A percentile compares a stretch with the other conserved stretches of the same genome.
These are phyloP conservation scores for Candida frijolesensis DNA, from an alignment of 1,139 yeast genomes.

Conservation along the genomic window DNA sequence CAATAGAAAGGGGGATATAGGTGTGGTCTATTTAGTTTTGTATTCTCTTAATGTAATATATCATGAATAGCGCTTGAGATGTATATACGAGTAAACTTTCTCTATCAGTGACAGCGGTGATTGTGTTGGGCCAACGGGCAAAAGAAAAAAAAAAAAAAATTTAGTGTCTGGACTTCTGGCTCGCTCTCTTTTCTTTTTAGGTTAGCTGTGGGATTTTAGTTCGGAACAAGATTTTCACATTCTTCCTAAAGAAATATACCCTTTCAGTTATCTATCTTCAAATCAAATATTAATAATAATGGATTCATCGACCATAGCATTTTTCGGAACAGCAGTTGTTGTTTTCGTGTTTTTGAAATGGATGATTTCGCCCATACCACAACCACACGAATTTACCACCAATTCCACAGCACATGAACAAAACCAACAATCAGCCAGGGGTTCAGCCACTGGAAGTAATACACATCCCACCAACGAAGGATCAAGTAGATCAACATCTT, in stretches of 20 bases:
- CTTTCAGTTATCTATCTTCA: neutral
- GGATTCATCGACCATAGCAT: constrained; percentile 57
- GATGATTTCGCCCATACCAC: constrained; percentile 59
- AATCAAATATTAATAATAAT: constrained; percentile 24
- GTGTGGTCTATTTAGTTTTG: neutral
- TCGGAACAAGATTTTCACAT: no score
- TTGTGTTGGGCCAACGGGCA: neutral
- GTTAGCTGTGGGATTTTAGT: neutral
- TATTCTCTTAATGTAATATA: neutral
- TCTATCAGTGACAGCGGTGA: neutral
- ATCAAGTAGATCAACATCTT: constrained; percentile 1
- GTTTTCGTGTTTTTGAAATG: constrained; percentile 63
- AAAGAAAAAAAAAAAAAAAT: neutral
- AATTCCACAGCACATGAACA: neutral
- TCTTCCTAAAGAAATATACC: neutral
- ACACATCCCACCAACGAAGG: constrained; percentile 8
- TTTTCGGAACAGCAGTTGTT: constrained; percentile 49
- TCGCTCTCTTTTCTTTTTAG: neutral
- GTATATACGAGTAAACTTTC: neutral
- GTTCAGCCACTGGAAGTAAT: constrained; percentile 9
- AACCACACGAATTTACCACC: constrained; percentile 28
- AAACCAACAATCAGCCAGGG: neutral
- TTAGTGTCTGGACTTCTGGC: neutral
- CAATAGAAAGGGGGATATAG: constrained; percentile 5
- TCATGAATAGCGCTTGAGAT: neutral